Percentiles rank a stretch among this genome's conserved stretches.
These are phyloP conservation scores for Claviceps arundinis DNA, from an alignment of 2,329 filamentous ascomycete species.

Conservation along the genomic window DNA sequence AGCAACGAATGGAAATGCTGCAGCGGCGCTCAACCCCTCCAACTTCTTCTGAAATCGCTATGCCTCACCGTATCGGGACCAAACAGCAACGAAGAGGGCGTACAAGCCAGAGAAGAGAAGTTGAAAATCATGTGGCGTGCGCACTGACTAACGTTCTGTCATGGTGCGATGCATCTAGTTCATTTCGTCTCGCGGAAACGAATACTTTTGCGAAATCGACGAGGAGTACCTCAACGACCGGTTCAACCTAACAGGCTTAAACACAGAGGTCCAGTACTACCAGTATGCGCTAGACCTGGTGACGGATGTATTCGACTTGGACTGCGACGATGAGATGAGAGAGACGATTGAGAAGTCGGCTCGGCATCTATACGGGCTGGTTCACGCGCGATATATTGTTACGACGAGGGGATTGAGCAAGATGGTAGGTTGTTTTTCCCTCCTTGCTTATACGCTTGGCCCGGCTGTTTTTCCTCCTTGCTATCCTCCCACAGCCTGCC, in stretches of 20 bases:
- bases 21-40: background rate
- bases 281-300: constrained; percentile 96
- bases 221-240: constrained; percentile 97
- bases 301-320: constrained; percentile 95
- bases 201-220: constrained; percentile 99
- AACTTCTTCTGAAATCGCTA: background rate
- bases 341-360: constrained; percentile 97
- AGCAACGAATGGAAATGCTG: background rate
- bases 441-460: background rate
- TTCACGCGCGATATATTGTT: constrained; percentile 93
- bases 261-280: constrained; percentile 96
- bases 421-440: constrained; percentile 53
- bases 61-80: no score
- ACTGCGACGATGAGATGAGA: constrained; percentile 96
- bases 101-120: background rate
- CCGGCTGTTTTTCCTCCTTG: background rate
- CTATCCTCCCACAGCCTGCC: no score
- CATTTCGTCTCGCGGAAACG: constrained; percentile 92
- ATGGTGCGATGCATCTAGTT: constrained; percentile 45
- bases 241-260: constrained; percentile 94
- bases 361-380: constrained; percentile 85
- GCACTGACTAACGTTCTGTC: background rate
- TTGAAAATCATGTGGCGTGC: background rate
- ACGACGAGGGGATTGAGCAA: constrained; percentile 88
- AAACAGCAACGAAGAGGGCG: no score